Evolutionary conservation across 2,329 filamentous ascomycete genomes (phyloP).

Genomic region (Arthrobotrys conoides): DNA sequence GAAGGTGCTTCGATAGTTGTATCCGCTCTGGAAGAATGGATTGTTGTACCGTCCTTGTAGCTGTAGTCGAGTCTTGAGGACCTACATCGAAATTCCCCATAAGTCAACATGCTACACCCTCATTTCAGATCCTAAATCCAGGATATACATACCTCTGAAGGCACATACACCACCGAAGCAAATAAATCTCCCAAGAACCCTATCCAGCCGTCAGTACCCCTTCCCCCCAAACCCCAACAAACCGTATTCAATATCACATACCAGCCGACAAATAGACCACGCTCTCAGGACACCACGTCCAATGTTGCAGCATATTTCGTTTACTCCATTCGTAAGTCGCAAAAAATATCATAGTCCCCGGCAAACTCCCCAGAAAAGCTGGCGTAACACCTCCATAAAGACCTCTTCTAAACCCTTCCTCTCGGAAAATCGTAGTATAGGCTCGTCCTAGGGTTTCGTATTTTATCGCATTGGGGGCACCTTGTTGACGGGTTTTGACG

Average conservation of each 20-base stretch:
- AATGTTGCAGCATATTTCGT: conserved; percentile 87
- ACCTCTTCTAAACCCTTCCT: conserved; percentile 88
- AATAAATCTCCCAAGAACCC: conserved; percentile 94
- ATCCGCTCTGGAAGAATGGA: conserved; percentile 90
- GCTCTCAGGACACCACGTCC: conserved; percentile 80
- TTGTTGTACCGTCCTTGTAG: conserved; percentile 96
- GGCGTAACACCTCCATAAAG: conserved; percentile 95
- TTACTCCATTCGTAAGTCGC: conserved; percentile 97
- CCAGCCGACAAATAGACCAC: conserved; percentile 88
- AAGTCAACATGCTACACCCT: not conserved
- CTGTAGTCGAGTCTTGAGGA: conserved; percentile 96
- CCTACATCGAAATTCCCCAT: conserved; percentile 17
- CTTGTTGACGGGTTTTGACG: conserved; percentile 97
- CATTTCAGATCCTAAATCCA: not conserved
- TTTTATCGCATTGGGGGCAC: conserved; percentile 91
- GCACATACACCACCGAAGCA: conserved; percentile 93
- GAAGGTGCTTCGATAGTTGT: conserved; percentile 90
- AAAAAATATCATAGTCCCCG: conserved; percentile 94
- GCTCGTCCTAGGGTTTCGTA: conserved; percentile 92
- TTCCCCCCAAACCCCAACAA: not conserved
- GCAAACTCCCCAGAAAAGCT: conserved; percentile 90
- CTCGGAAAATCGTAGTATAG: conserved; percentile 91
- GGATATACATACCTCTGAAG: conserved; percentile 77
- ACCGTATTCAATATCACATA: conserved; percentile 67
- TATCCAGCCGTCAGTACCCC: conserved; percentile 37